phyloP scores from a whole-genome alignment of 2,329 filamentous ascomycete species.

The Aspergillus clavatus region DNA sequence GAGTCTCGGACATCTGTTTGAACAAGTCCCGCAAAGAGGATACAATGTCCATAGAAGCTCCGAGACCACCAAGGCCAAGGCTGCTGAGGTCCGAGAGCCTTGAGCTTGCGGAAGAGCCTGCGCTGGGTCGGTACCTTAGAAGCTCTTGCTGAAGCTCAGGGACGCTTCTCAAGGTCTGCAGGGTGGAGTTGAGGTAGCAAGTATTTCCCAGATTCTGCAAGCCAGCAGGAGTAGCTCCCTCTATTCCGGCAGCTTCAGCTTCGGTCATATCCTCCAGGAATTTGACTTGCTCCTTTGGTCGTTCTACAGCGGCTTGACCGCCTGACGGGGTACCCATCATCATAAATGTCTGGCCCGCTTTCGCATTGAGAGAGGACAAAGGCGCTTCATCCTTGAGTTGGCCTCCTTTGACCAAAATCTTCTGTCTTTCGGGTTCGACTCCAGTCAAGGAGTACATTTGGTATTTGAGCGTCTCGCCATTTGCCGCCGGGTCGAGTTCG shows the following conservation, averaged over 20 bases:
- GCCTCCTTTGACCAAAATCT: constrained; percentile 88
- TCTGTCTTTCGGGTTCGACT: constrained; percentile 93
- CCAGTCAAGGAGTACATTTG: constrained; percentile 93
- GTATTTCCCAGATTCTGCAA: constrained; percentile 93
- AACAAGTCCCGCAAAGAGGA: constrained; percentile 76
- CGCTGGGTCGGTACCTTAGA: constrained; percentile 52
- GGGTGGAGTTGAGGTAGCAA: constrained; percentile 94
- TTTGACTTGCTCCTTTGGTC: constrained; percentile 73
- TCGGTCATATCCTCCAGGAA: constrained; percentile 98
- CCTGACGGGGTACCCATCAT: constrained; percentile 90
- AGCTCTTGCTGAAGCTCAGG: constrained; percentile 86
- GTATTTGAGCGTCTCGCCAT: constrained; percentile 90
- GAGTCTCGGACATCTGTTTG: constrained; percentile 82
- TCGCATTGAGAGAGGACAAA: constrained; percentile 76
- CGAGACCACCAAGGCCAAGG: constrained; percentile 55
- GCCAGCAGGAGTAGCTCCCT: constrained; percentile 80
- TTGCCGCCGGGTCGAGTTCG: constrained; percentile 78
- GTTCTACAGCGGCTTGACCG: constrained; percentile 53
- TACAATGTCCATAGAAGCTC: constrained; percentile 65
- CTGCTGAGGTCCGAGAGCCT: constrained; percentile 45
- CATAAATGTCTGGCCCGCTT: constrained; percentile 82
- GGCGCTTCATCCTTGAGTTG: constrained; percentile 94
- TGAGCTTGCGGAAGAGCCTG: constrained; percentile 24
- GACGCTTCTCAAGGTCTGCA: constrained; percentile 84
- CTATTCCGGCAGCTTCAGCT: constrained; percentile 76